These are phyloP conservation scores for Heteromeles arbutifolia DNA, from an alignment of 306 rosid species.

Conservation along the genomic window DNA sequence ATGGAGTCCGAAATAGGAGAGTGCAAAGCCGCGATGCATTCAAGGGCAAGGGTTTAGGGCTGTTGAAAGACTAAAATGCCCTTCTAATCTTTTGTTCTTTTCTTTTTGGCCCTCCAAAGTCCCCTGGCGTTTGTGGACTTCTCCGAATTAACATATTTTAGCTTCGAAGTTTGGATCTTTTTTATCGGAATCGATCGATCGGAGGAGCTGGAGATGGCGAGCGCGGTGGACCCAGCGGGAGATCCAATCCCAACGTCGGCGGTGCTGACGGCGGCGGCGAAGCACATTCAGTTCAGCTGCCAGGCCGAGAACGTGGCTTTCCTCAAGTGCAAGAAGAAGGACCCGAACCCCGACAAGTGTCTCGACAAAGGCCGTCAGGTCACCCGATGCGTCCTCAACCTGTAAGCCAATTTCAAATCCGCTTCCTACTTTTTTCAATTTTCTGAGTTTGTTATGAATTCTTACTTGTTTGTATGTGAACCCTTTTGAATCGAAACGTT, in stretches of 20 bases:
- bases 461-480: background rate
- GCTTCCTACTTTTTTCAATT: background rate
- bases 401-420: slow-evolving; percentile 34
- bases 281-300: slow-evolving; percentile 69
- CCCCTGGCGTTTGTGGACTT: background rate
- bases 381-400: slow-evolving; percentile 83
- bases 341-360: slow-evolving; percentile 85
- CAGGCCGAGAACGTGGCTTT: slow-evolving; percentile 77
- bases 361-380: slow-evolving; percentile 83
- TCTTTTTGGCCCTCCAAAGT: background rate
- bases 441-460: background rate
- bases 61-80: background rate
- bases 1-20: background rate
- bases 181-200: slow-evolving; percentile 16
- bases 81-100: background rate
- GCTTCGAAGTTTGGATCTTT: background rate
- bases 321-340: slow-evolving; percentile 86
- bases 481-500: background rate
- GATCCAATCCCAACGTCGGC: slow-evolving; percentile 92
- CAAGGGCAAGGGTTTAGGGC: background rate
- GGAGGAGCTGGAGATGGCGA: slow-evolving; percentile 47
- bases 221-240: slow-evolving; percentile 71
- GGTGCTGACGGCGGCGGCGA: slow-evolving; percentile 81
- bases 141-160: background rate
- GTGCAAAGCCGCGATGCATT: background rate